Evolutionary conservation across 176 grass and related monocot species (phyloP), one percentile per base, ranked within the genome.

Genomic region (Neostapfia colusana): DNA sequence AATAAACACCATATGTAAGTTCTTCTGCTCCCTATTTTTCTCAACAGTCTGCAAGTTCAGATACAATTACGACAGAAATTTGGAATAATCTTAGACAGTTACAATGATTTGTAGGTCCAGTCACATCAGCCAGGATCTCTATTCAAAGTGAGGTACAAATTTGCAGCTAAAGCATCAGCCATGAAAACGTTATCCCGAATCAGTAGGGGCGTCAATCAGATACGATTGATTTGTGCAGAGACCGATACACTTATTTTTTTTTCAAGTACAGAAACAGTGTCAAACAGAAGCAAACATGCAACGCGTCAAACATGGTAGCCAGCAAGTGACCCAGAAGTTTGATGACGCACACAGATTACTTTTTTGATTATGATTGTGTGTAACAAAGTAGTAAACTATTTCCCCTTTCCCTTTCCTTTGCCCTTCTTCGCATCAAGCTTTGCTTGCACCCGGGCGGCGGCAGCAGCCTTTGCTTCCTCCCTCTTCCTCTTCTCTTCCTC

Each of bases 401-500:
- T 95, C 7, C 77, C 89, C 85, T 95, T 98, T 26, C 79, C 85
- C 74, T 95, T 98, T 5, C 95, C 91, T 65, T 97, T 92, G 21
- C 92, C 82, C 60, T 99, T 92, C 89, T 98, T 99, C 0, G 95
- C 85, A 36, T 95, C 95, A 53, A 99, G 80, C 79, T 98, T 98
- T 81, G 95, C 91, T 85, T 99, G 95, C 41, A 99, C 61, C n/a
- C 91, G 85, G 34, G 95, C 95, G 0, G 91, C 91, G 1, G 95
- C 91, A 0, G 95, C 77, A 0, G 95, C 91, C 69, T 95, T 99
- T 12, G 95, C 95, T 69, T 99, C 95, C 73, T 92, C 95, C 75
- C 95, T 88, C 83, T 92, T 99, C 82, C 80, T 99, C 72, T 95
- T 99, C 70, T 92, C 95, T 82, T 95, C 95, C 61, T 99, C 95